Conservation (phyloP, 179 eudicot genomes). For the Corrigiola litoralis region DNA sequence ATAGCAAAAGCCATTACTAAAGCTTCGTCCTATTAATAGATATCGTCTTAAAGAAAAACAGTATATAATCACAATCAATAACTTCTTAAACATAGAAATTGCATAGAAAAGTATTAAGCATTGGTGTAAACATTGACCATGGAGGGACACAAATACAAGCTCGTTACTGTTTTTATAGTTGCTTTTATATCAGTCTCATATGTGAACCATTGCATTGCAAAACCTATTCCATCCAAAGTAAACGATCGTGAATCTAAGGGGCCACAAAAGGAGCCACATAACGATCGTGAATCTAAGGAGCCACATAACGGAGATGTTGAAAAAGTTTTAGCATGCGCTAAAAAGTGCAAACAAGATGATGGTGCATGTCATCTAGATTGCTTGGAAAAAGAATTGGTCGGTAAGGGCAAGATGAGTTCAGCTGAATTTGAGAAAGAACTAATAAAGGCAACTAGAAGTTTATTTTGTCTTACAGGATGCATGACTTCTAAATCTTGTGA, state of each 20-base stretch:
- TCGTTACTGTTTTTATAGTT: neutral
- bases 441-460: neutral
- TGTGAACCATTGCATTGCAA: neutral
- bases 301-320: too few relatives aligned
- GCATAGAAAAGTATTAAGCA: neutral
- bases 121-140: neutral
- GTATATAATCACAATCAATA: neutral
- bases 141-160: neutral
- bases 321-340: too few relatives aligned
- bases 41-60: neutral
- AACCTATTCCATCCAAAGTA: neutral
- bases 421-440: neutral
- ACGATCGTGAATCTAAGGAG: too few relatives aligned
- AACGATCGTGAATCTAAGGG: neutral
- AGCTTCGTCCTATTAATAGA: too few relatives aligned
- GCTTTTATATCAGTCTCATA: neutral
- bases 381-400: neutral
- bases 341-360: neutral
- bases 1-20: too few relatives aligned
- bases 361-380: neutral
- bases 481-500: neutral
- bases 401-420: neutral
- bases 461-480: neutral
- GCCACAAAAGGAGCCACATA: too few relatives aligned
- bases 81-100: too few relatives aligned